Base-by-base conservation (phyloP, 306 rosid genomes). In the Hippophae tibetana region DNA sequence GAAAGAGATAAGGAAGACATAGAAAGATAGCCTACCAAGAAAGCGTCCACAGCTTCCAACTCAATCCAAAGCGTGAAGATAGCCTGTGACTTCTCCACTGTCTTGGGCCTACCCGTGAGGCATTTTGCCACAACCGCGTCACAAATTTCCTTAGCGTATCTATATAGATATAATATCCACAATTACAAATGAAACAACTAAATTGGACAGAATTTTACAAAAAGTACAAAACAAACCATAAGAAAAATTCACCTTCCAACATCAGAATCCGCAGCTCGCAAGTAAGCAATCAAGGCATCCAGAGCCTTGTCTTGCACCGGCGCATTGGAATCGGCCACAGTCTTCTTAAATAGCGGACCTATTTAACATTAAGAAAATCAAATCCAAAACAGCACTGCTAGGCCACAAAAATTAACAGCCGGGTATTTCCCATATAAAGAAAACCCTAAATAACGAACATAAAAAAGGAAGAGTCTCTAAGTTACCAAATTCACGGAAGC, bases 251-350 rank as follows among this genome's bases (percentile, higher is more conserved):
- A 93, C 99, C 99, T 89, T 55, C 82, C 90, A 1, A 83, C 97
- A 52, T 93, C 99, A 52, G 99, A 94, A 73, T 93, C 99, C 0
- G 94, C 95, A 56, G 99, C 95, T 76, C 94, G 79, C 73, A 93
- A 77, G 78, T 57, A 93, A 3, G 97, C 86, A 82, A 93, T 82
- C 77, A 93, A 74, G 10, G 99, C 94, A 67, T 93, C 97, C 5
- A 93, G 90, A 42, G 99, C 95, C 76, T 93, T 93, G 79, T 93
- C 99, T 66, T 93, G 99, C 66, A 89, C 99, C 0, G 99, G 99
- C 51, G 96, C 92, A 79, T 93, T 93, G 26, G 99, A 79, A 75
- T 93, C 99, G 54, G 85, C 82, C 75, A 93, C 83, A 2, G 99
- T 78, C 90, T 93, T 93, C 73, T 60, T 84, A 61, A 93, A 89